A percentile compares a stretch with the other conserved stretches of the same genome.
Conservation (phyloP, 192 early-diverging fungal species). For the Backusella luteola region DNA sequence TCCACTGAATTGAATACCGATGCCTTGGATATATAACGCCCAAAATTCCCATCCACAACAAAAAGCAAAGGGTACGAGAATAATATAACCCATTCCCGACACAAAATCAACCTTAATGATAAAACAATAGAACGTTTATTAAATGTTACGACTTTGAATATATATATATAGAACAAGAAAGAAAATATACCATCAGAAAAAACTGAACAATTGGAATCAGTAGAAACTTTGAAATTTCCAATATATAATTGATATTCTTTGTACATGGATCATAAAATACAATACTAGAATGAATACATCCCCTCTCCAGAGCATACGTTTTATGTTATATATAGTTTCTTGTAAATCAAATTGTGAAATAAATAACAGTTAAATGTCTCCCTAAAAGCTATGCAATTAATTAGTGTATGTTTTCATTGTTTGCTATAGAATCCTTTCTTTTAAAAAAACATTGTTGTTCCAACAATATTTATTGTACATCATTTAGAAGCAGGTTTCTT, state of each 20-base stretch:
- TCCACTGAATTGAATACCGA: neutral
- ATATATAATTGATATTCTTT: neutral
- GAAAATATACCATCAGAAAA: neutral
- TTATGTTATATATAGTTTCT: neutral
- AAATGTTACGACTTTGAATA: no score
- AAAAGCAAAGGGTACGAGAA: neutral
- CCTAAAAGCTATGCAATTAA: neutral
- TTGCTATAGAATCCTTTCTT: neutral
- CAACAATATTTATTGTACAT: no score
- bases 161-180: neutral
- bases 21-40: neutral
- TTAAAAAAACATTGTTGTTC: no score
- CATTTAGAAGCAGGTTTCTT: no score
- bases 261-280: neutral
- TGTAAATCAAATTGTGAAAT: neutral
- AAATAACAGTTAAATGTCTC: no score
- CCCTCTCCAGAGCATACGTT: neutral
- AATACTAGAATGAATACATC: neutral
- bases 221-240: neutral
- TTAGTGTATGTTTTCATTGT: neutral
- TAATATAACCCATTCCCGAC: neutral
- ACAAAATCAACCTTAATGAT: neutral
- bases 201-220: neutral
- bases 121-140: neutral
- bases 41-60: no score